Percentiles rank a stretch among this genome's conserved stretches.
phyloP scores from a whole-genome alignment of 768 basidiomycete genomes.

The Boletus rubescentipes region DNA sequence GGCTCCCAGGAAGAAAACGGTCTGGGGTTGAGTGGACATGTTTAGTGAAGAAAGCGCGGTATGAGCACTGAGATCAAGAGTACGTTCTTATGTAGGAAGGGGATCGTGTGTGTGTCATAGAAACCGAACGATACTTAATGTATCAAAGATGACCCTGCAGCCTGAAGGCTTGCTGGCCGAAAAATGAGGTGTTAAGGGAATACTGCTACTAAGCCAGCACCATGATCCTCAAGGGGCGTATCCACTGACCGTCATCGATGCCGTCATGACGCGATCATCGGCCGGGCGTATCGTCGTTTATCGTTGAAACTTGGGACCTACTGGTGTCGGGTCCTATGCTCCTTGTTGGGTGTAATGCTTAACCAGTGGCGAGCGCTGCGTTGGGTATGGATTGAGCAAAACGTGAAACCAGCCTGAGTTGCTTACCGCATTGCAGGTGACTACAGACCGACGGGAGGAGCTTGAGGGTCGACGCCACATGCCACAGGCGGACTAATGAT shows the following conservation, averaged over 20 bases:
- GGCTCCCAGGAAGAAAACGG: slow-evolving; percentile 43
- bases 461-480: no score
- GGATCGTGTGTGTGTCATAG: background rate
- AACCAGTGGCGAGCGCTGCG: background rate
- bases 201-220: background rate
- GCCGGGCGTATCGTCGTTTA: background rate
- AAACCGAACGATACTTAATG: background rate
- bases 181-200: background rate
- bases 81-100: background rate
- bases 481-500: no score
- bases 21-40: slow-evolving; percentile 15
- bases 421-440: no score
- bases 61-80: background rate
- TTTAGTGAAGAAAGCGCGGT: background rate
- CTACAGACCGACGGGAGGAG: no score
- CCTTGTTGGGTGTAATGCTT: background rate
- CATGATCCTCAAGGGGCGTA: background rate
- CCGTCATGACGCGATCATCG: background rate
- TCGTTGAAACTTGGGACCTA: background rate
- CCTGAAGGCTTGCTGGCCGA: slow-evolving; percentile 1
- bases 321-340: background rate
- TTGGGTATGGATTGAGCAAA: background rate
- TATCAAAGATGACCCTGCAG: slow-evolving; percentile 6
- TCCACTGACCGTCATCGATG: background rate
- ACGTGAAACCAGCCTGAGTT: no score